Base-by-base conservation (phyloP, 169 alveolate species). In the Fabrea salina region DNA sequence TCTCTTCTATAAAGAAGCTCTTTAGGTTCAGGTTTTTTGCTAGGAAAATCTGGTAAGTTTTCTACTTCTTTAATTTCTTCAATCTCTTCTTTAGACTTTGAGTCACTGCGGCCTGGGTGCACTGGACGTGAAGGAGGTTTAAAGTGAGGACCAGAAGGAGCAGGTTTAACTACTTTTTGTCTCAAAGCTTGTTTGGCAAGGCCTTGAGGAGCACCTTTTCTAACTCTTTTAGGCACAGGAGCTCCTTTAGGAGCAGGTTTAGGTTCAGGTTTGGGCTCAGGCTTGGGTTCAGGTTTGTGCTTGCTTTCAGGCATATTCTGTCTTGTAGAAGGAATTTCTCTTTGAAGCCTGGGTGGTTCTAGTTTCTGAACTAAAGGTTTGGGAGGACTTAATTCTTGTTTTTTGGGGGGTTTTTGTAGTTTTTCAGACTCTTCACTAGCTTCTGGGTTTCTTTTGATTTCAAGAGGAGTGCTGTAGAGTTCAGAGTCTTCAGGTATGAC, bases 401-500 rank as follows among this genome's bases (percentile, higher is more conserved):
- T n/a, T n/a, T n/a, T n/a, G n/a, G n/a, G n/a, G n/a, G n/a, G n/a
- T n/a, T n/a, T n/a, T n/a, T n/a, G n/a, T n/a, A n/a, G n/a, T 47
- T 47, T 25, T n/a, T n/a, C n/a, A 16, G 16, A n/a, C 19, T 47
- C 19, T 47, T 47, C 56, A 16, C 30, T 4, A 0, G 39, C 22
- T n/a, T 25, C 11, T 61, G 74, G 74, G 11, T 61, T 51, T 61
- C 39, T 61, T 35, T n/a, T 30, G 39, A 61, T 27, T 2, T 16
- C 37, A 4, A 37, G 11, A 1, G 25, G 41, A 33, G 74, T 13
- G 11, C 30, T 25, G 30, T 56, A 56, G 11, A 56, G 4, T 0
- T 13, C 49, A 35, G 81, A 72, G 13, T 39, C 27, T 53, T 72
- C 43, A 16, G 81, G 81, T 4, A 72, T 53, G 3, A 50, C 53